Evolutionary conservation across 495 filamentous ascomycete genomes (phyloP).

Genomic region (Paragyromitra xinjiangensis): DNA sequence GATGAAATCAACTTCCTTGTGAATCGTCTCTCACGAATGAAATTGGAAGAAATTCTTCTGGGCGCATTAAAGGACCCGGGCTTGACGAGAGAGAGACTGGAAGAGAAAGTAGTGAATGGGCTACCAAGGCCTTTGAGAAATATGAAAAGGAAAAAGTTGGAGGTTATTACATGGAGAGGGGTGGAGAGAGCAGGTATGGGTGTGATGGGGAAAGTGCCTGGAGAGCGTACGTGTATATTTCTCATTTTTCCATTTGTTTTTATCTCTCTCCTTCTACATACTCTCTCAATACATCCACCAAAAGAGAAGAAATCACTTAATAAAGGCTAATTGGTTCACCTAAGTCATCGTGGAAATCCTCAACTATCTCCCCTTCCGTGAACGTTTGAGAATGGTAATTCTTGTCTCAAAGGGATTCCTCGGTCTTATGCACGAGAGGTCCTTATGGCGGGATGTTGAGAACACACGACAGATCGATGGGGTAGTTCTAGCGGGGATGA

Average conservation of each 20-base stretch:
- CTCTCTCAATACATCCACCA: not conserved
- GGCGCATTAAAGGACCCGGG: not conserved
- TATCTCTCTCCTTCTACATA: not conserved
- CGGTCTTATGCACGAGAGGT: not conserved
- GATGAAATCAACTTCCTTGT: not conserved
- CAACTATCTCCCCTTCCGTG: not conserved
- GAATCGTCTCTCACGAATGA: not conserved
- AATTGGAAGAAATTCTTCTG: not conserved
- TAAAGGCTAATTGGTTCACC: not conserved
- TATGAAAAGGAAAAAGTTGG: not conserved
- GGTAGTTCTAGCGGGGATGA: not conserved
- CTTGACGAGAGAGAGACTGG: not conserved
- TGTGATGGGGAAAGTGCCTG: not conserved
- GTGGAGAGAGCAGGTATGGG: not conserved
- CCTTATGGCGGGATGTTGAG: not conserved
- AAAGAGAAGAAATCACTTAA: not conserved
- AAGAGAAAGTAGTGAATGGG: not conserved
- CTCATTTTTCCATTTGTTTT: not conserved
- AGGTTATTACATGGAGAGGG: not conserved
- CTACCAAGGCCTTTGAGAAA: not conserved
- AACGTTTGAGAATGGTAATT: not conserved
- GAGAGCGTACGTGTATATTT: not conserved
- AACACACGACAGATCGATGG: not conserved
- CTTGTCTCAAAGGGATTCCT: constrained; percentile 3
- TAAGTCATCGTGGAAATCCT: not conserved